phyloP scores from a whole-genome alignment of 1,284 basidiomycete genomes.

The Meripilus lineatus region DNA sequence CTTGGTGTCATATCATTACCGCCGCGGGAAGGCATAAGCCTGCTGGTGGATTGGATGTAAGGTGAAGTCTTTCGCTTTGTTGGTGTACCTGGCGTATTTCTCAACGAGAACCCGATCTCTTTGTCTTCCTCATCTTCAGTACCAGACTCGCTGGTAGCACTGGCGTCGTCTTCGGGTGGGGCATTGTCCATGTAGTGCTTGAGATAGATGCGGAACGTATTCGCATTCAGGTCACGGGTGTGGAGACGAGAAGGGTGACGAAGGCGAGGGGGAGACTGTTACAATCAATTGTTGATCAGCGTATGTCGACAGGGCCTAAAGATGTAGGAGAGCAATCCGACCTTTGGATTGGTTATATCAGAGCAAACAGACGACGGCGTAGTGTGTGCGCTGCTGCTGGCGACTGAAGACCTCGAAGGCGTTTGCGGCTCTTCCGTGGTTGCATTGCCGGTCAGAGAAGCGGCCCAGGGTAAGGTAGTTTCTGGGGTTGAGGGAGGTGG shows the following conservation, averaged over 20 bases:
- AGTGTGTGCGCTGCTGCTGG: slow-evolving; percentile 12
- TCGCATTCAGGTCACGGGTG: slow-evolving; percentile 56
- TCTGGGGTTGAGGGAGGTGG: slow-evolving; percentile 22
- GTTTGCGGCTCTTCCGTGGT: slow-evolving; percentile 12
- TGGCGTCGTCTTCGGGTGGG: slow-evolving; percentile 10
- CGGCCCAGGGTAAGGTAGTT: slow-evolving; percentile 10
- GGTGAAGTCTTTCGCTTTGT: slow-evolving; percentile 14
- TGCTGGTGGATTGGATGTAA: neutral
- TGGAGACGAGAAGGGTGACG: slow-evolving; percentile 66
- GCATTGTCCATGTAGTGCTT: slow-evolving; percentile 70
- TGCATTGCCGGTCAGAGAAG: neutral
- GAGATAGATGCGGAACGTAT: slow-evolving; percentile 67
- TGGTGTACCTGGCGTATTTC: slow-evolving; percentile 24
- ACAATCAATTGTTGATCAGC: no score
- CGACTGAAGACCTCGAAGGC: slow-evolving; percentile 12
- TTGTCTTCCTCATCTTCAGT: slow-evolving; percentile 11
- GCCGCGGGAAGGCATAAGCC: neutral
- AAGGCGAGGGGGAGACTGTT: slow-evolving; percentile 43
- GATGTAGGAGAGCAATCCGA: slow-evolving; percentile 7
- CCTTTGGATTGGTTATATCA: slow-evolving; percentile 11
- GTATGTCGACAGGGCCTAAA: no score
- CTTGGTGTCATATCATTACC: slow-evolving; percentile 17
- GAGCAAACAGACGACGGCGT: slow-evolving; percentile 12
- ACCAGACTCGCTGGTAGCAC: neutral
- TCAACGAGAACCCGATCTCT: slow-evolving; percentile 11